phyloP scores from a whole-genome alignment of 2,329 filamentous ascomycete species.

The Alternaria triticimaculans region DNA sequence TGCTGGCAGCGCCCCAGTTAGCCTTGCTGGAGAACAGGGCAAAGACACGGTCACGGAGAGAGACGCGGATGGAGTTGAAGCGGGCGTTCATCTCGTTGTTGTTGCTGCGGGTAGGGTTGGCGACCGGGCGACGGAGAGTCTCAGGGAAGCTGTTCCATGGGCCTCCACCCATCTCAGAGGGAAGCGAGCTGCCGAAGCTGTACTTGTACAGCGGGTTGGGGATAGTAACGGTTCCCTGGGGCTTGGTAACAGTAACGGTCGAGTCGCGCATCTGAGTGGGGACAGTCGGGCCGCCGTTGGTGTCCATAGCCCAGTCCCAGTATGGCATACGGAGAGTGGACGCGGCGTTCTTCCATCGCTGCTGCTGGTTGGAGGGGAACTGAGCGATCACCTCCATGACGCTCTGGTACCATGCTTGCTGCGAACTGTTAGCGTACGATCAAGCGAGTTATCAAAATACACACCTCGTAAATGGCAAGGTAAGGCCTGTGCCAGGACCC shows the following conservation, averaged over 20 bases:
- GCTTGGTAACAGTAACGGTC: conserved; percentile 53
- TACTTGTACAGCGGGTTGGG: conserved; percentile 57
- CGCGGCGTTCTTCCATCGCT: conserved; percentile 51
- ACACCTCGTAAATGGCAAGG: conserved; percentile 66
- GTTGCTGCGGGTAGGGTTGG: conserved; percentile 45
- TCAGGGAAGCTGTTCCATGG: conserved; percentile 41
- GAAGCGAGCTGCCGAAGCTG: conserved; percentile 58
- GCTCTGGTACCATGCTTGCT: conserved; percentile 53
- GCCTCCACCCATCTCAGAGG: conserved; percentile 56
- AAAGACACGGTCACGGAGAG: conserved; percentile 47
- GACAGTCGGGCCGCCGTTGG: conserved; percentile 37
- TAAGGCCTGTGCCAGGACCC: conserved; percentile 86
- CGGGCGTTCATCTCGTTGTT: conserved; percentile 45
- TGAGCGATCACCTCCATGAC: conserved; percentile 51
- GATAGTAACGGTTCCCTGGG: conserved; percentile 48
- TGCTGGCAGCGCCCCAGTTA: conserved; percentile 38
- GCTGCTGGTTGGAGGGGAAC: conserved; percentile 49
- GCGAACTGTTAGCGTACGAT: not conserved
- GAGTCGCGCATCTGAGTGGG: conserved; percentile 49
- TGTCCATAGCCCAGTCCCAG: conserved; percentile 57
- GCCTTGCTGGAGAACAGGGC: conserved; percentile 44
- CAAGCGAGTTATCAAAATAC: not conserved
- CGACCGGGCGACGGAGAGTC: conserved; percentile 43
- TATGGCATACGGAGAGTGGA: conserved; percentile 53
- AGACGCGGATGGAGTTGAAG: conserved; percentile 37